Evolutionary conservation across 179 eudicot species (phyloP), one percentile per base, ranked within the genome.

Genomic region (Corrigiola litoralis): DNA sequence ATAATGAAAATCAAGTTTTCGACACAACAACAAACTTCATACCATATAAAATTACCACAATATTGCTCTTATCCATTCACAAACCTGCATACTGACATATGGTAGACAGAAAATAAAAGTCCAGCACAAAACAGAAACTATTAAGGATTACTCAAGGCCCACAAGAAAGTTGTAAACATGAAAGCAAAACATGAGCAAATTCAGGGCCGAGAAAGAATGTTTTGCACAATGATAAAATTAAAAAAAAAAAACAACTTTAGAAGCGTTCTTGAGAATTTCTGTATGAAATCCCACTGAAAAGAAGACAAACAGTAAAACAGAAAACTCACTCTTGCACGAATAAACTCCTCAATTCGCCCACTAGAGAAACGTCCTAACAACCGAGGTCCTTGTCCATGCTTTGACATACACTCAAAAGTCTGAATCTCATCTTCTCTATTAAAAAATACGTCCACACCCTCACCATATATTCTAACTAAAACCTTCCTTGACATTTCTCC

Each of bases 331-430:
- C 92, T 80, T 46, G 98, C 98, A 61, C 70, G 90, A 63, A 92
- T 85, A 67, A 87, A 92, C 82, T 92, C 98, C 77, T 92, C 98
- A 72, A 92, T 66, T 20, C 96, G 78, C 12, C 98, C 98, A 73
- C 67, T 82, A 6, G 81, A 23, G 63, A 92, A 89, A 51, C 96
- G 77, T 18, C 88, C 95, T 27, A 92, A 72, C 45, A 92, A 61
- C 51, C 75, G 74, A 2, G 98, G 98, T 0, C 98, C 98, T 65
- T 82, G 92, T 2, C 98, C 95, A 46, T 80, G 78, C 76, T 77
- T 77, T 23, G 98, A 89, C 79, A 92, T 77, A 64, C 78, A 85
- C 80, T 92, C 96, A 74, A 92, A 92, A 28, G 95, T 89, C 31
- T 69, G 77, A 47, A 87, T 87, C 79, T 92, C 98, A 61, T 82